Evolutionary conservation across 805 yeast species (phyloP).

Genomic region (Lipomyces chichibuensis): DNA sequence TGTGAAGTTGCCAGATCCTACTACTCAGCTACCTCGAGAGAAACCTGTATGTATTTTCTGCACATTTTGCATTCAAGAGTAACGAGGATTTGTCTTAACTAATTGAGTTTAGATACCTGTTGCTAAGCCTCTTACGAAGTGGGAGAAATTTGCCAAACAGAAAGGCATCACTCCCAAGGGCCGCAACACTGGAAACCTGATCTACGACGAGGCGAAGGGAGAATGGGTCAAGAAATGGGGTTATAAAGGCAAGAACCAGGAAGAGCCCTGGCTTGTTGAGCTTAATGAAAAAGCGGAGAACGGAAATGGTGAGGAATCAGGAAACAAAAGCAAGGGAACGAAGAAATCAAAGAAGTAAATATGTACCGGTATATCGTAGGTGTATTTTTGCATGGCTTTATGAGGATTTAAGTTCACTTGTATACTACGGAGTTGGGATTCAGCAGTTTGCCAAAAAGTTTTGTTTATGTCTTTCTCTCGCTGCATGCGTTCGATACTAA

Average conservation of each 20-base stretch:
- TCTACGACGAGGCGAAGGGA: conserved; percentile 83
- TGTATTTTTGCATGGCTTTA: neutral
- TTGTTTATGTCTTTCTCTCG: neutral
- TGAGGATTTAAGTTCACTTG: neutral
- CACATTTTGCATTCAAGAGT: neutral
- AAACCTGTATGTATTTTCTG: conserved; percentile 55
- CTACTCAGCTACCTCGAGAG: conserved; percentile 86
- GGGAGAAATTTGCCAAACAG: conserved; percentile 96
- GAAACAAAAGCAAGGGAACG: conserved; percentile 7
- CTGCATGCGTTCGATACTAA: neutral
- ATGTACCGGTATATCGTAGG: neutral
- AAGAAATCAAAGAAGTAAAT: neutral
- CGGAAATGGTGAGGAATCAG: neutral
- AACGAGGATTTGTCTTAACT: neutral
- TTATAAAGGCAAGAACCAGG: conserved; percentile 91
- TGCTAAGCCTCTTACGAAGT: conserved; percentile 86
- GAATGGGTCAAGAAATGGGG: conserved; percentile 99
- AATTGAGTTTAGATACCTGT: conserved; percentile 61
- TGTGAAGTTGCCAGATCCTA: conserved; percentile 81
- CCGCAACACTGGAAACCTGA: conserved; percentile 78
- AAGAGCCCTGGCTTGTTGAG: conserved; percentile 94
- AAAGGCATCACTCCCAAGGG: conserved; percentile 93
- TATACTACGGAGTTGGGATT: neutral
- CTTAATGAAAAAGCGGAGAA: conserved; percentile 77
- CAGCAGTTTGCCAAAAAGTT: neutral